Evolutionary conservation across 176 grass and related monocot species (phyloP).

Genomic region (Triticum aestivum): IWGSC_CS_RefSeq_v2.1 NC_057799.1:226018308-226018807

Average conservation of each 20-base stretch:
- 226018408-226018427: conserved; percentile 73
- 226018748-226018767: conserved; percentile 72
- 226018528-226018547: conserved; percentile 77
- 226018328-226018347: conserved; percentile 77
- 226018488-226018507: conserved; percentile 62
- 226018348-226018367: conserved; percentile 68
- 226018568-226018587: conserved; percentile 84
- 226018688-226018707: conserved; percentile 64
- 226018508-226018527: conserved; percentile 95
- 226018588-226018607: conserved; percentile 18
- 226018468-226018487: conserved; percentile 27
- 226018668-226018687: conserved; percentile 71
- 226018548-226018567: conserved; percentile 82
- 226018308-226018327: conserved; percentile 74
- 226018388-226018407: conserved; percentile 83
- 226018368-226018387: conserved; percentile 81
- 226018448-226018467: conserved; percentile 1
- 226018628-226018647: neutral
- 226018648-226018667: conserved; percentile 54
- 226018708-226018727: conserved; percentile 85
- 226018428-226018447: conserved; percentile 22
- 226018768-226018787: conserved; percentile 76
- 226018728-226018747: conserved; percentile 92
- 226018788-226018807: conserved; percentile 75
- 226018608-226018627: conserved; percentile 14